Base-by-base conservation (phyloP, 2,329 filamentous ascomycete species). In the Talaromyces amestolkiae region DNA sequence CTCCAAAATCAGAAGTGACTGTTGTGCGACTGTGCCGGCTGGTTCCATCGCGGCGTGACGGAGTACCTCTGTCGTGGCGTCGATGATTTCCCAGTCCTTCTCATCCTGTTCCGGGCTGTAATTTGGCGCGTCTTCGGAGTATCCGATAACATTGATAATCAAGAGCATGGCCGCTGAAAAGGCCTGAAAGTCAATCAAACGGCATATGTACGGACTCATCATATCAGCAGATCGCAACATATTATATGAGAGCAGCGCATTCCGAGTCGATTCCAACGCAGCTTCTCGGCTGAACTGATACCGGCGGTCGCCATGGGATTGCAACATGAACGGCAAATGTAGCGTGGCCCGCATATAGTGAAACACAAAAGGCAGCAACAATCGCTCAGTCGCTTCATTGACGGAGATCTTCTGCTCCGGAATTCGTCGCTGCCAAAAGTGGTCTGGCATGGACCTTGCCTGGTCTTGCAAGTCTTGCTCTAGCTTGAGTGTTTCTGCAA, bases 271-370 rank as follows among this genome's bases (percentile, higher is more conserved):
- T 39, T 81, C 77, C 24, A 83, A 70, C 2, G 79, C 77, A 13
- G 74, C 70, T 8, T 71, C 66, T 39, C 77, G 76, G 49, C 77
- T 82, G 64, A 77, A 76, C 61, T 76, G 73, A 65, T 78, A 82
- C 45, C 70, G 71, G 27, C 72, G 69, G 27, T 82, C 76, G 2
- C 68, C 61, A 6, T 73, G 72, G 0, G 77, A 74, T 62, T 78
- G 76, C 15, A 82, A 71, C 74, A 83, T 80, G 65, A 82, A 82
- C 0, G 82, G 82, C 47, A 83, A 71, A 66, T 84, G 82, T 13
- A 83, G 70, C 47, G 81, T 64, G 51, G 79, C 75, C 31, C 75
- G 74, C 11, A 77, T 62, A 22, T 77, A 73, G 61, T 80, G 75
- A 66, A 79, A 79, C 62, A 76, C 73, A 43, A 83, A 76, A 41